Evolutionary conservation across 805 yeast genomes (phyloP).

Genomic region (Kurtzmaniella fragi): DNA sequence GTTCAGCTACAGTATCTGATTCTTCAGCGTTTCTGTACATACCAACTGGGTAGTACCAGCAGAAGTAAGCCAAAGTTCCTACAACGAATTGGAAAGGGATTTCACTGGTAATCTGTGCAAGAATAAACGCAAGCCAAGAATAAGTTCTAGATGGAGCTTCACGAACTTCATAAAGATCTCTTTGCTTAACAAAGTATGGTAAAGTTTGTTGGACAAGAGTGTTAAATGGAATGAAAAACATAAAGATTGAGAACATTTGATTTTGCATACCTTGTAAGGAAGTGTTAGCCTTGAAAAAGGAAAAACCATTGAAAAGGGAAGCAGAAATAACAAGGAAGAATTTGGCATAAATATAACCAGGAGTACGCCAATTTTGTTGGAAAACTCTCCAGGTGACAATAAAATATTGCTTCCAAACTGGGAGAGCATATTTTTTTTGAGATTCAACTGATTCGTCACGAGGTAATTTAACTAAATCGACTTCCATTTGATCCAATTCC

Average conservation of each 20-base stretch:
- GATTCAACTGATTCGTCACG: slow-evolving; percentile 10
- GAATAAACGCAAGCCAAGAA: slow-evolving; percentile 58
- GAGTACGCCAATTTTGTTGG: slow-evolving; percentile 33
- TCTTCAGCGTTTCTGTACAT: slow-evolving; percentile 17
- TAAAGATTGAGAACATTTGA: slow-evolving; percentile 72
- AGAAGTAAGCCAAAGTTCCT: slow-evolving; percentile 66
- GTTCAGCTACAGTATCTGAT: slow-evolving; percentile 27
- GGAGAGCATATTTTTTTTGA: slow-evolving; percentile 11
- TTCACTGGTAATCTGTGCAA: slow-evolving; percentile 61
- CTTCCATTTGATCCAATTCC: slow-evolving; percentile 16
- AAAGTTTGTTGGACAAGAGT: slow-evolving; percentile 59
- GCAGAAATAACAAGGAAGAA: slow-evolving; percentile 32
- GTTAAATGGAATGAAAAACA: slow-evolving; percentile 54
- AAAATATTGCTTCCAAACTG: slow-evolving; percentile 16
- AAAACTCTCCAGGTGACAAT: slow-evolving; percentile 27
- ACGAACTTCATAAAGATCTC: slow-evolving; percentile 66
- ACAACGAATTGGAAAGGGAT: slow-evolving; percentile 57
- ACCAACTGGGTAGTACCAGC: slow-evolving; percentile 42
- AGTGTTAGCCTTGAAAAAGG: slow-evolving; percentile 50
- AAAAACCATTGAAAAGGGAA: slow-evolving; percentile 63
- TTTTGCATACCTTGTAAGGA: slow-evolving; percentile 40
- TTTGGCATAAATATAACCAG: slow-evolving; percentile 46
- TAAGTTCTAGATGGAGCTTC: slow-evolving; percentile 72
- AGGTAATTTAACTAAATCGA: slow-evolving; percentile 16
- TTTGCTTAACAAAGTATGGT: slow-evolving; percentile 50